These are phyloP conservation scores for Kappamyces sp. DNA, from an alignment of 192 early-diverging fungal genomes.

Conservation along the genomic window DNA sequence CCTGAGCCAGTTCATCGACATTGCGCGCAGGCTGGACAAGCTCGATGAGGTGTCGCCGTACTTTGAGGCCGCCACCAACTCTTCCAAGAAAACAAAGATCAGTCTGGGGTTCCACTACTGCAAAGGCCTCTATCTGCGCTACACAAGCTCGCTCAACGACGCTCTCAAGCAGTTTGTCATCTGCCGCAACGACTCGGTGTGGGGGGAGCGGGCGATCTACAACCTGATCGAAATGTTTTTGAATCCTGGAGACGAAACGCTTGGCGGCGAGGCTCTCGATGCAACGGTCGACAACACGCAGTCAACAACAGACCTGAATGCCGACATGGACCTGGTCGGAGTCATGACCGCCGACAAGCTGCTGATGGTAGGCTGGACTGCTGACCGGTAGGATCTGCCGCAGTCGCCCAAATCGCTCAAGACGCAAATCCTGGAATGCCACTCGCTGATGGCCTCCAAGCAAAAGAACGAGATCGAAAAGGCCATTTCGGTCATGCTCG, in stretches of 20 bases:
- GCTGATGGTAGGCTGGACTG: slow-evolving; percentile 29
- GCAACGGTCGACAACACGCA: slow-evolving; percentile 18
- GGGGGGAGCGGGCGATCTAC: slow-evolving; percentile 34
- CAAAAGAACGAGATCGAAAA: slow-evolving; percentile 49
- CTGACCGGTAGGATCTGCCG: slow-evolving; percentile 30
- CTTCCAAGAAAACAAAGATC: slow-evolving; percentile 26
- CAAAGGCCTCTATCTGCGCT: slow-evolving; percentile 44
- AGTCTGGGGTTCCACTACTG: slow-evolving; percentile 48
- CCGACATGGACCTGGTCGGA: slow-evolving; percentile 40
- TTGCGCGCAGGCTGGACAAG: slow-evolving; percentile 37
- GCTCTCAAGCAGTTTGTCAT: slow-evolving; percentile 47
- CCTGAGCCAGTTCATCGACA: slow-evolving; percentile 34
- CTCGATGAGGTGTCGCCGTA: slow-evolving; percentile 31
- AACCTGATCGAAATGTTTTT: slow-evolving; percentile 54
- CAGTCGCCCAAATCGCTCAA: slow-evolving; percentile 33
- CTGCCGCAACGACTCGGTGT: slow-evolving; percentile 38
- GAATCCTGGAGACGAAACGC: slow-evolving; percentile 50
- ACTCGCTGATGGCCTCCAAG: slow-evolving; percentile 45
- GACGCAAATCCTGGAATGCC: slow-evolving; percentile 40
- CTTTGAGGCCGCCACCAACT: slow-evolving; percentile 31
- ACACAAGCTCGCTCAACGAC: slow-evolving; percentile 41
- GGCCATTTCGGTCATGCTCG: slow-evolving; percentile 33
- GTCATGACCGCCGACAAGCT: slow-evolving; percentile 51
- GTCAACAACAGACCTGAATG: slow-evolving; percentile 15
- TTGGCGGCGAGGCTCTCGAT: slow-evolving; percentile 49